Evolutionary conservation across 495 filamentous ascomycete species (phyloP).

Genomic region (Pyrenopolyporus hunteri): DNA sequence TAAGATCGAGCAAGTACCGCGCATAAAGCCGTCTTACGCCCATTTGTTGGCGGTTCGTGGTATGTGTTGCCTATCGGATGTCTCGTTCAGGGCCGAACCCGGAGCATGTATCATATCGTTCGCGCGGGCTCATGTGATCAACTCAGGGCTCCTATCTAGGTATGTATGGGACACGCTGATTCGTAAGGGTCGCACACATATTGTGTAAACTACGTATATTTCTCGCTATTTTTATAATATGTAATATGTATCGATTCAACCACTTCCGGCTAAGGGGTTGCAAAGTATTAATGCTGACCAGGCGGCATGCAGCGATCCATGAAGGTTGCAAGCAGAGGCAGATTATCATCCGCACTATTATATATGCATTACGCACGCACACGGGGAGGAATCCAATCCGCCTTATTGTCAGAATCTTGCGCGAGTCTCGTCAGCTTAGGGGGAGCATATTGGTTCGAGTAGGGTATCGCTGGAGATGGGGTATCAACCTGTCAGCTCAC

Average conservation of each 20-base stretch:
- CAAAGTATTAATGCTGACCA: not conserved
- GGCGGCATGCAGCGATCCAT: slow-evolving; percentile 6
- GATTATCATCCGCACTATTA: not conserved
- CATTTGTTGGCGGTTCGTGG: too few species aligned
- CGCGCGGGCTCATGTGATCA: slow-evolving; percentile 9
- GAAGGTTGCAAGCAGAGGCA: not conserved
- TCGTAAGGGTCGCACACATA: not conserved
- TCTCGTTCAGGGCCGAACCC: slow-evolving; percentile 17
- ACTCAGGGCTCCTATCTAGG: too few species aligned
- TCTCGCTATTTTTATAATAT: not conserved
- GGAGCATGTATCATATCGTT: slow-evolving; percentile 5
- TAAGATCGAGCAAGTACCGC: too few species aligned
- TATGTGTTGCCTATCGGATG: slow-evolving; percentile 1
- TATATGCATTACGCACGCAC: not conserved
- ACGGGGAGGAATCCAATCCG: not conserved
- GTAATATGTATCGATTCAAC: too few species aligned
- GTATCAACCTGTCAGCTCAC: not conserved
- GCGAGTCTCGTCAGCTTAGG: slow-evolving; percentile 1
- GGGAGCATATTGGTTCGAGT: not conserved
- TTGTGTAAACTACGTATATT: not conserved
- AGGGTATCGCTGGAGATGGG: slow-evolving; percentile 5
- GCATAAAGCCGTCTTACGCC: too few species aligned
- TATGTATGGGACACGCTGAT: too few species aligned
- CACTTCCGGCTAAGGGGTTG: not conserved
- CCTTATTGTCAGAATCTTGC: not conserved